Evolutionary conservation across 2,329 filamentous ascomycete genomes (phyloP), one percentile per base, ranked within the genome.

Genomic region (Trichoderma cornu-damae): DNA sequence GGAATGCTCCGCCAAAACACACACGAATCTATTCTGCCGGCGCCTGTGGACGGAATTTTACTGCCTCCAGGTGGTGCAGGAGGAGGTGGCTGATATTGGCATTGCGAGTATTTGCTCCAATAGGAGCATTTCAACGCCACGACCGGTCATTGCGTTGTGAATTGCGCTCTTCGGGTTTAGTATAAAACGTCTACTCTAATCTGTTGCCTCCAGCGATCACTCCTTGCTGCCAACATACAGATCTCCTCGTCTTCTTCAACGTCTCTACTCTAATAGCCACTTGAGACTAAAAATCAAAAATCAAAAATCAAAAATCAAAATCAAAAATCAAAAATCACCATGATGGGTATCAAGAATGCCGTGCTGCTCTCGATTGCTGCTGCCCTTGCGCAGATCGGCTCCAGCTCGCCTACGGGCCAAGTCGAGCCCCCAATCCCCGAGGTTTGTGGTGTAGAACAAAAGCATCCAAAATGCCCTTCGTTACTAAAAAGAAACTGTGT

Each of bases 301-400:
- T n/a, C n/a, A n/a, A n/a, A n/a, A n/a, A n/a, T n/a, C n/a, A n/a
- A n/a, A n/a, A n/a, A n/a, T n/a, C 16, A 14, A 4, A 1, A 4
- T 22, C 22, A 3, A 6, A n/a, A 4, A n/a, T 8, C 18, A 14
- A 18, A 4, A 42, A 12, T 11, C 5, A 54, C 8, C 20, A 44
- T 54, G 40, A 9, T 54, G 4, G 28, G 42, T 18, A 35, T 54
- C 32, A 54, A 54, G 42, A 54, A 46, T 40, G 40, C 20, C 30
- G 20, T 46, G 22, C 16, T 54, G 51, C 51, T 54, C 51, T 46
- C 51, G n/a, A 26, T 54, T 24, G 30, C 51, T n/a, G 51, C 51
- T 28, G n/a, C n/a, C n/a, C 38, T 54, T 46, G 40, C 51, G 28
- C 51, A 54, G 2, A 54, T 54, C n/a, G 51, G 51, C n/a, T n/a